These are phyloP conservation scores for Coleophoma cylindrospora DNA, from an alignment of 2,329 filamentous ascomycete species.

Conservation along the genomic window DNA sequence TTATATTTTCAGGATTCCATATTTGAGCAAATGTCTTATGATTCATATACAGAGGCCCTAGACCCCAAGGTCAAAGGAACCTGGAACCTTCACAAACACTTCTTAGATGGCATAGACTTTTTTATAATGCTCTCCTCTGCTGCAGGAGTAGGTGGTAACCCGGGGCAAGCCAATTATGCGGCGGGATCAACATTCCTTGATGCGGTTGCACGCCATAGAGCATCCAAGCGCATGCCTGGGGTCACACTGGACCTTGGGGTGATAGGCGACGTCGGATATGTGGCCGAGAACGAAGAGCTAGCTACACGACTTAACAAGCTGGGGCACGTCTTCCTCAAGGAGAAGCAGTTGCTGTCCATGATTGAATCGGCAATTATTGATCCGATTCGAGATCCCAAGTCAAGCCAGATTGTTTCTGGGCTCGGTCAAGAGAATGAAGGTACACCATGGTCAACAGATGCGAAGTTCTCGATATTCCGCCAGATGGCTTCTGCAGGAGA, in stretches of 20 bases:
- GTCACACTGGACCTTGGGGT: neutral
- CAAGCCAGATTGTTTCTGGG: neutral
- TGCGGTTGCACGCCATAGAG: neutral
- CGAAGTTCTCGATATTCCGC: neutral
- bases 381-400: neutral
- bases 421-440: neutral
- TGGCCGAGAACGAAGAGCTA: neutral
- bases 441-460: neutral
- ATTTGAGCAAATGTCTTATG: constrained; percentile 9
- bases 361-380: neutral
- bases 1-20: constrained; percentile 13
- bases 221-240: neutral
- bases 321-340: neutral
- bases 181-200: neutral
- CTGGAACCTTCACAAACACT: constrained; percentile 3
- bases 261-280: neutral
- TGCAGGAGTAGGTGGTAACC: neutral
- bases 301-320: neutral
- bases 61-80: constrained; percentile 4
- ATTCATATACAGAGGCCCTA: neutral
- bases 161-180: neutral
- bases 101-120: neutral
- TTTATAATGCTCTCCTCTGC: neutral
- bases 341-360: neutral
- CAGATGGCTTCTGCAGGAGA: neutral